Conservation (phyloP, 176 grass and related monocot species). For the Aegilops speltoides region DNA sequence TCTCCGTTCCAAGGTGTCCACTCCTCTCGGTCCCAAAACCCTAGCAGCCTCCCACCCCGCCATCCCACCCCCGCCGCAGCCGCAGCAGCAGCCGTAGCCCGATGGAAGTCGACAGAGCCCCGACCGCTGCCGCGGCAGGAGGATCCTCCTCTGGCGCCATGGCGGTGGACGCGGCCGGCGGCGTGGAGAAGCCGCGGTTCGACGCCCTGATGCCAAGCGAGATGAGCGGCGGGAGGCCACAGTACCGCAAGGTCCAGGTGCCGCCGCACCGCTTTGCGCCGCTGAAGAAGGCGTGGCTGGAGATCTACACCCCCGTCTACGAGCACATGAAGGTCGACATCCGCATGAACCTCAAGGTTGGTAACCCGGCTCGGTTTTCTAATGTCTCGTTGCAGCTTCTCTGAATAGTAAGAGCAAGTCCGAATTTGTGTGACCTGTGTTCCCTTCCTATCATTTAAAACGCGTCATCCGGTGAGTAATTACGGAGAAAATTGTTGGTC, state of each 20-base stretch:
- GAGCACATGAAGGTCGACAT: slow-evolving; percentile 91
- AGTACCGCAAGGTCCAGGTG: slow-evolving; percentile 69
- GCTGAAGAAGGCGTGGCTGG: slow-evolving; percentile 72
- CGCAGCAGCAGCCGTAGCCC: neutral
- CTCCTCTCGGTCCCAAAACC: slow-evolving; percentile 10
- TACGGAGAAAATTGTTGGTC: neutral
- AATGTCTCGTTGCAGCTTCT: neutral
- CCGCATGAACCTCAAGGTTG: slow-evolving; percentile 91
- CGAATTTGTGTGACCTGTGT: neutral
- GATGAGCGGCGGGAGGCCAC: slow-evolving; percentile 30
- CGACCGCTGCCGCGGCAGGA: neutral
- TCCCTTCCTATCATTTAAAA: neutral
- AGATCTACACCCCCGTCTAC: slow-evolving; percentile 70
- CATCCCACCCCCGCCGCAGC: neutral
- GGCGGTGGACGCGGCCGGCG: slow-evolving; percentile 26
- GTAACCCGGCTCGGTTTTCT: neutral
- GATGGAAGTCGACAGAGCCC: slow-evolving; percentile 25
- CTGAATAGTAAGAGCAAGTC: neutral
- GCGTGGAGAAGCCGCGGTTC: slow-evolving; percentile 47
- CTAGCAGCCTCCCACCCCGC: neutral
- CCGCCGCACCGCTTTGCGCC: slow-evolving; percentile 62
- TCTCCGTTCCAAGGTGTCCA: neutral
- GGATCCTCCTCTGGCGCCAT: slow-evolving; percentile 9
- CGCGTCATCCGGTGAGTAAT: neutral
- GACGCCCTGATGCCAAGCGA: slow-evolving; percentile 63